Conservation (phyloP, 108 stramenopile species). For the Skeletonema tropicum region DNA sequence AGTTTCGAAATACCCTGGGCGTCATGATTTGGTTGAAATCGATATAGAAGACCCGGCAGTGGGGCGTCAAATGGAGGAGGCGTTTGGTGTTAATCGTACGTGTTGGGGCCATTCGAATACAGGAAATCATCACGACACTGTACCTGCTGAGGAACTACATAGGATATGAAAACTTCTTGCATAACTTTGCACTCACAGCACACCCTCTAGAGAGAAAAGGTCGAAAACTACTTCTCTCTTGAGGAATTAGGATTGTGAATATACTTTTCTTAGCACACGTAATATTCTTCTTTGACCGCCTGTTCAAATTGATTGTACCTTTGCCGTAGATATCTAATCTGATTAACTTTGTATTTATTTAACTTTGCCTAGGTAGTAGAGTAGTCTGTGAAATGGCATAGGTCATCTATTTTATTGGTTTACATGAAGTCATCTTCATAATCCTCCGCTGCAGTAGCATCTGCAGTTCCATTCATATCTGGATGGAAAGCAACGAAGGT, state of each 20-base stretch:
- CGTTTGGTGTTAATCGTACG: background rate
- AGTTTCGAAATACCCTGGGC: background rate
- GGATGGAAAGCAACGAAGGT: background rate
- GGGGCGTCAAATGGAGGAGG: background rate
- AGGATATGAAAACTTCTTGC: background rate
- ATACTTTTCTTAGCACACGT: too few relatives aligned
- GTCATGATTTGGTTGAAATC: background rate
- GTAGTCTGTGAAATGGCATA: too few relatives aligned
- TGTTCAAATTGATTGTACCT: too few relatives aligned
- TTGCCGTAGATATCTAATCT: too few relatives aligned
- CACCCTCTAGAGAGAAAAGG: too few relatives aligned
- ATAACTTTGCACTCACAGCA: too few relatives aligned
- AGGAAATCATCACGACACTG: background rate
- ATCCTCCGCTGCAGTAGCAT: slow-evolving; percentile 85
- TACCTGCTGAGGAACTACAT: background rate
- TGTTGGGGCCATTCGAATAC: background rate
- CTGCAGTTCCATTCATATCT: slow-evolving; percentile 73
- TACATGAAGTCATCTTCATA: slow-evolving; percentile 62
- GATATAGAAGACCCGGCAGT: background rate
- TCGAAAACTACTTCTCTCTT: too few relatives aligned
- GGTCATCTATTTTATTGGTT: background rate
- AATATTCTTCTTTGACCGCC: too few relatives aligned
- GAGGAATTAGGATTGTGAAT: too few relatives aligned
- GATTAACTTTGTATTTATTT: too few relatives aligned
- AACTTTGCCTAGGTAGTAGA: too few relatives aligned